Evolutionary conservation across 2,329 filamentous ascomycete species (phyloP), one percentile per base, ranked within the genome.

Genomic region (Didymella glomerata): DNA sequence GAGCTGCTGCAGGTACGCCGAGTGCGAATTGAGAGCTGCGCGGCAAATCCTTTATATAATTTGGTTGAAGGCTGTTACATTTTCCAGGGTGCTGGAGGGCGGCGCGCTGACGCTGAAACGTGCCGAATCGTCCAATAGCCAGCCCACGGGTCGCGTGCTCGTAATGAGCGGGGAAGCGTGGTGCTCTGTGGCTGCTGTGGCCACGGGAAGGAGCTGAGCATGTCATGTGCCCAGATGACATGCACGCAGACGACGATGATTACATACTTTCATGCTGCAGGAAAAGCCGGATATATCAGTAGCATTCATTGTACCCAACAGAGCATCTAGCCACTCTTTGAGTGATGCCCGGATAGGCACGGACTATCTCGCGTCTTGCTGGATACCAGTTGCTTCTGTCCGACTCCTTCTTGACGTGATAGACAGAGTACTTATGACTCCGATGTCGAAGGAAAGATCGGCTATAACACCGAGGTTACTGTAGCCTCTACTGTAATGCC

Each of bases 131-230:
- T 14, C 38, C 54, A 57, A 50, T 56, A 10, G 9, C 36, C n/a
- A 4, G 30, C 28, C 25, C 45, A 58, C 45, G 49, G 30, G 14
- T 50, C 56, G 49, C 49, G 49, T 58, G 50, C 40, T 48, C 38
- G 36, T 30, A 20, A 2, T n/a, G 48, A 45, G 55, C 49, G 55
- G 55, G 55, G 55, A 45, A 58, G 55, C 55, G 48, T 52, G 48
- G 38, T 45, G 46, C 38, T 38, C 49, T 27, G 49, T 52, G 49
- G 49, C 50, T 47, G 36, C 38, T 41, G 38, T 41, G 38, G 38
- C 38, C 20, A 38, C n/a, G 6, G 2, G 3, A 18, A 4, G 16
- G 36, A 20, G 36, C n/a, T 11, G 36, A 40, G 36, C 36, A 36
- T 36, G 32, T 36, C 5, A 36, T 7, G 16, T 36, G 16, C 16